Base-by-base conservation (phyloP, 2,329 filamentous ascomycete species). In the Fusarium brevicatenulatum region DNA sequence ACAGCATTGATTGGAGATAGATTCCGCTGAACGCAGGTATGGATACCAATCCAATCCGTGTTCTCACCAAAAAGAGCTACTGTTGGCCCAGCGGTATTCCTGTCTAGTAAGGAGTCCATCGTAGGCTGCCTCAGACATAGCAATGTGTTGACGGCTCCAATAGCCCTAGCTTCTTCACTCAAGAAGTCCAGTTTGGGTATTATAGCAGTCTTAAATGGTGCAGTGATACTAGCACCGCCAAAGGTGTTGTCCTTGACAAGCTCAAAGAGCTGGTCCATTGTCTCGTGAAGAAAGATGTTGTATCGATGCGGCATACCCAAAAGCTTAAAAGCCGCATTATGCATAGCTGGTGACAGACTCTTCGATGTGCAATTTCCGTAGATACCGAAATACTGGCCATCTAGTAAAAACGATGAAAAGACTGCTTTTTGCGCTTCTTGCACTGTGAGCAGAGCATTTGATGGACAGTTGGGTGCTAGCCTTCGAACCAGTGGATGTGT, bases 281-380 rank as follows among this genome's bases (percentile, higher is more conserved):
- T 28, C 4, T 67, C 53, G 0, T 61, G 12, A 0, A 52, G 30
- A 5, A 67, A 67, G 12, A 67, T 61, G 4, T n/a, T 36, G 7
- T 67, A 67, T 23, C 10, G 62, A 2, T 67, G 64, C 0, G 63
- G 64, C 53, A 67, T 66, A 0, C 64, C 64, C 0, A 67, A 4
- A 0, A 67, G 19, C 2, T 67, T 40, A 2, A 67, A 67, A 2
- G 63, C 64, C 1, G 63, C 36, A 23, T 47, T 36, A 2, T 67
- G 63, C 63, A 67, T 67, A 0, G 62, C 64, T 11, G 64, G 64
- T 1, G 64, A 67, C 1, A 67, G 4, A 42, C 64, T 67, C 44
- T 67, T 47, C 0, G 30, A 46, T 0, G 63, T 67, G 9, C 19
- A 46, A 3, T 67, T 67, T 23, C 64, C 63, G 6, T 67, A 67